Percentiles rank a stretch among this genome's conserved stretches.
Evolutionary conservation across 176 grass and related monocot genomes (phyloP).

Genomic region (Raddia distichophylla): DNA sequence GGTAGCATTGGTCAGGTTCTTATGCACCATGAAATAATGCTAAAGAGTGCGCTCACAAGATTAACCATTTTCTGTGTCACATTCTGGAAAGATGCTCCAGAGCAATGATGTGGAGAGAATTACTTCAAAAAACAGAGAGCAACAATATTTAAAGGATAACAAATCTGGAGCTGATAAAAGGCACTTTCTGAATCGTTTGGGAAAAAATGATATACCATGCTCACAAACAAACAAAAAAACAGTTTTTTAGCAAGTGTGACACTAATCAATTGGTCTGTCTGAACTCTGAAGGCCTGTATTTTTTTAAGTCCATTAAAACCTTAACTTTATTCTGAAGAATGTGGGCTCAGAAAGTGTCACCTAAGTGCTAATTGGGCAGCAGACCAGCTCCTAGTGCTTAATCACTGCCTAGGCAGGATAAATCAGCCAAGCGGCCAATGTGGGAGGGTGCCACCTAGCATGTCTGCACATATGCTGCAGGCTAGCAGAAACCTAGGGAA

Average conservation of each 20-base stretch:
- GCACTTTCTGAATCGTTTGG: background rate
- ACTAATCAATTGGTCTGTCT: background rate
- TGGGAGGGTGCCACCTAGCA: no score
- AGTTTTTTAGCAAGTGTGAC: background rate
- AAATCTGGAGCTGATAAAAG: slow-evolving; percentile 12
- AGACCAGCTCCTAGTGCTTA: no score
- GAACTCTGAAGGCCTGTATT: background rate
- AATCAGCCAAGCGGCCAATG: no score
- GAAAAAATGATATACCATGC: background rate
- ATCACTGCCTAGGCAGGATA: no score
- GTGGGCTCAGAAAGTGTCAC: background rate
- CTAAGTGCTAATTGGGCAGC: no score
- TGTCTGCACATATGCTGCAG: no score
- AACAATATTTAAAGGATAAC: background rate
- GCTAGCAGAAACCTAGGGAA: no score
- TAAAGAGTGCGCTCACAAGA: background rate
- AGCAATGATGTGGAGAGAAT: background rate
- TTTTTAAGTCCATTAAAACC: background rate
- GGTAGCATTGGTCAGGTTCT: no score
- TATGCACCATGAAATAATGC: background rate
- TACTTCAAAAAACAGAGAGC: background rate
- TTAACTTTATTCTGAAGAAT: background rate
- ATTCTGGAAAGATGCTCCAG: background rate
- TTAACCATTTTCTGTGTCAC: background rate
- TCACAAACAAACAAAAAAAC: background rate